Conservation (phyloP, 1,284 basidiomycete genomes). For the Cryptococcus jaspeensis region DNA sequence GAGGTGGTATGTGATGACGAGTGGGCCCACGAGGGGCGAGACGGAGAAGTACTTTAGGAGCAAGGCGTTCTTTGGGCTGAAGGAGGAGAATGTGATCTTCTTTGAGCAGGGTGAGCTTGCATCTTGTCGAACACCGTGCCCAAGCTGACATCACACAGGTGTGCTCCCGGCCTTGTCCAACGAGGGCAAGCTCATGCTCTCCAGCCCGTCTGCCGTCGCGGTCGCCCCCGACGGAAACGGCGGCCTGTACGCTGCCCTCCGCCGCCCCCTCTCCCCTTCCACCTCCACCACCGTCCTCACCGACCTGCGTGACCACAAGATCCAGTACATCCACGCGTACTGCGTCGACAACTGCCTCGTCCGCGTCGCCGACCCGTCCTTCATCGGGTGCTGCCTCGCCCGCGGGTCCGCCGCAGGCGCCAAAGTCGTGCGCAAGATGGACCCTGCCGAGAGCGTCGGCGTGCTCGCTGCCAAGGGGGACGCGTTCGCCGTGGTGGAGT, state of each 20-base stretch:
- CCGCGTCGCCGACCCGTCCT: constrained; percentile 92
- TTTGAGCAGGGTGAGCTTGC: constrained; percentile 86
- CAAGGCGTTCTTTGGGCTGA: constrained; percentile 80
- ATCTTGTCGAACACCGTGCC: background rate
- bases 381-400: constrained; percentile 87
- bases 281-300: constrained; percentile 70
- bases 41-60: constrained; percentile 83
- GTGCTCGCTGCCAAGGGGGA: constrained; percentile 82
- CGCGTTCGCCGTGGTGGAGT: constrained; percentile 92
- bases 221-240: constrained; percentile 98
- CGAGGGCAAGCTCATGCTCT: constrained; percentile 91
- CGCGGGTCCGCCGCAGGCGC: constrained; percentile 86
- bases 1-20: constrained; percentile 99
- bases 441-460: constrained; percentile 88
- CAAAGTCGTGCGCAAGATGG: constrained; percentile 90
- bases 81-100: constrained; percentile 77
- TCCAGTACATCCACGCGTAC: constrained; percentile 91
- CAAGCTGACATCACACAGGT: constrained; percentile 57
- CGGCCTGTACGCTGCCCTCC: constrained; percentile 91
- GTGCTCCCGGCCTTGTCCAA: constrained; percentile 91
- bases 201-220: constrained; percentile 71
- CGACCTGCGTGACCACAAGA: constrained; percentile 72
- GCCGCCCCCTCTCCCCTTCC: constrained; percentile 66
- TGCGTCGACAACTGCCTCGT: constrained; percentile 99
- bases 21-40: constrained; percentile 84